A percentile compares a stretch with the other conserved stretches of the same genome.
Conservation (phyloP, 345 rosid species). For the Excoecaria agallocha region DNA sequence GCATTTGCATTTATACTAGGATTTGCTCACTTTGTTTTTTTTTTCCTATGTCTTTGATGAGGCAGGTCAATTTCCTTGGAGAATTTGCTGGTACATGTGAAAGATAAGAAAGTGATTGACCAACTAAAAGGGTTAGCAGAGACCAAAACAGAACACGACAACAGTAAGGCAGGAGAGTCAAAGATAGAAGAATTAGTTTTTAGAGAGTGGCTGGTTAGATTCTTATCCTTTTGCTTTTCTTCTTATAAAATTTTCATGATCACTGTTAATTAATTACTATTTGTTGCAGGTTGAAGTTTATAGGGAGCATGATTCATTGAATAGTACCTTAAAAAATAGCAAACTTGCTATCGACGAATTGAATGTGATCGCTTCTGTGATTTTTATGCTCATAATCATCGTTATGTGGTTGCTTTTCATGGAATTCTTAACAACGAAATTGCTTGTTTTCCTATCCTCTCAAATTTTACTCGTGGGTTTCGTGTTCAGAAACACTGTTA, state of each 20-base stretch:
- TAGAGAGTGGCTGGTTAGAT: constrained; percentile 59
- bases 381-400: constrained; percentile 33
- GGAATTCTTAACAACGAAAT: constrained; percentile 50
- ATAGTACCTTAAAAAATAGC: constrained; percentile 49
- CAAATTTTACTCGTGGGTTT: constrained; percentile 54
- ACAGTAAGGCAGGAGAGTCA: not conserved
- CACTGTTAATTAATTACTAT: no score
- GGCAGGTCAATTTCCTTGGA: constrained; percentile 57
- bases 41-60: constrained; percentile 2
- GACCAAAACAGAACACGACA: constrained; percentile 19
- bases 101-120: constrained; percentile 41
- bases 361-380: constrained; percentile 48
- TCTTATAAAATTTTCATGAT: no score
- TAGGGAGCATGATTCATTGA: constrained; percentile 50
- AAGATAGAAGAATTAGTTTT: constrained; percentile 51
- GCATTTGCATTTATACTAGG: not conserved
- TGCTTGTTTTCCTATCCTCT: constrained; percentile 53
- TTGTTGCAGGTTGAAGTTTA: constrained; percentile 50
- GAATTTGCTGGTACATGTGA: constrained; percentile 53
- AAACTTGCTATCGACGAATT: constrained; percentile 70
- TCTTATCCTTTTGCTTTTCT: not conserved
- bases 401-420: constrained; percentile 49
- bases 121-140: constrained; percentile 52
- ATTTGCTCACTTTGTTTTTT: not conserved
- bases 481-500: constrained; percentile 59